Evolutionary conservation across 2,329 filamentous ascomycete species (phyloP), one percentile per base, ranked within the genome.

Genomic region (Fusarium pseudocircinatum): DNA sequence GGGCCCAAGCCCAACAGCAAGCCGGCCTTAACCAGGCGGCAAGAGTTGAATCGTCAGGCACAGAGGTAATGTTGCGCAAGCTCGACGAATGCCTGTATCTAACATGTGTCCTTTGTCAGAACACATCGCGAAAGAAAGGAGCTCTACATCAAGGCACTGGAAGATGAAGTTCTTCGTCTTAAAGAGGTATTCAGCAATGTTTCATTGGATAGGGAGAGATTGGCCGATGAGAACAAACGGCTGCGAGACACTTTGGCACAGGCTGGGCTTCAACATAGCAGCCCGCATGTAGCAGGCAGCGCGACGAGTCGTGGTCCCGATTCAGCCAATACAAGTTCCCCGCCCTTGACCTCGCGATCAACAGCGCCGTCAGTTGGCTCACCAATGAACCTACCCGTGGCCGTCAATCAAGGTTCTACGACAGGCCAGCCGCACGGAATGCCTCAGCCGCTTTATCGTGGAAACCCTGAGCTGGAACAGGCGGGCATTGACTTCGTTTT

Each of bases 91-190:
- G n/a, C 36, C 46, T 44, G 15, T 42, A 34, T 47, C 65, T 72
- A 57, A 76, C 63, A 53, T 66, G 61, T 43, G 34, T 60, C 30
- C n/a, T 39, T n/a, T 44, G 3, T 16, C 60, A 97, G 96, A 80
- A 98, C 96, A 24, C 96, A 99, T 83, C 94, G 96, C 63, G 96
- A 98, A 84, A 91, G 96, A 75, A 98, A 98, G 82, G 96, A 98
- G 83, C 89, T 95, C 77, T 98, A 98, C 82, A 97, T 98, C 85
- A 97, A 97, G 82, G 91, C 93, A 16, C 89, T 98, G 22, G 96
- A 99, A 82, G 92, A 96, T 79, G 95, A 98, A 83, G 93, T 98
- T 10, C 87, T 97, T 26, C 92, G 94, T 54, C 86, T 98, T 47
- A 96, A 97, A 81, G 95, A 98, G 80, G 88, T 92, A n/a, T 96